phyloP scores from a whole-genome alignment of 257 asterid species.

The Nicotiana paniculata region DNA sequence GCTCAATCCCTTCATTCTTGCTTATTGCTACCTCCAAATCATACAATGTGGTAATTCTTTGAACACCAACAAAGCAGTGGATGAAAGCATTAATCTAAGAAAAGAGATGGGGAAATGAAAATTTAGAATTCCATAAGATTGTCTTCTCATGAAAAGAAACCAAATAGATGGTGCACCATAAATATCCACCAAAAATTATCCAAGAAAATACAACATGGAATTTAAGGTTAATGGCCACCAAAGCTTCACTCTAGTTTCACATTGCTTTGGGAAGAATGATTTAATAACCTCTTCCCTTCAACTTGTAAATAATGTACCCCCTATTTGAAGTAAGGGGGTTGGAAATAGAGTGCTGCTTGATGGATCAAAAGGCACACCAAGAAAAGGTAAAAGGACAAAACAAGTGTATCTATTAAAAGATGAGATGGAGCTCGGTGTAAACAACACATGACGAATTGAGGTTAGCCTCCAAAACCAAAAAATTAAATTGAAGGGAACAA shows the following conservation, averaged over 20 bases:
- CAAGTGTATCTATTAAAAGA: not conserved
- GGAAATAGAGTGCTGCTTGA: not conserved
- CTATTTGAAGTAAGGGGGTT: not conserved
- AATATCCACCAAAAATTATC: not conserved
- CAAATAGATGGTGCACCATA: not conserved
- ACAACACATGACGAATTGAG: not conserved
- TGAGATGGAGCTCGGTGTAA: not conserved
- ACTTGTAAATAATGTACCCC: slow-evolving; percentile 8
- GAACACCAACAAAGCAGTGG: slow-evolving; percentile 86
- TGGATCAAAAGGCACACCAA: not conserved
- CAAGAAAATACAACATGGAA: not conserved
- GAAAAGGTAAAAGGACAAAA: not conserved
- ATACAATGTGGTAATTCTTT: slow-evolving; percentile 65
- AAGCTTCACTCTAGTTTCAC: slow-evolving; percentile 6
- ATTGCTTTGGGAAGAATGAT: not conserved
- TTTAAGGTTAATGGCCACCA: not conserved
- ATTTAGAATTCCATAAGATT: not conserved
- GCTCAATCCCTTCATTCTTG: slow-evolving; percentile 65
- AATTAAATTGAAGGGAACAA: not conserved
- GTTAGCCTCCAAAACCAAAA: not conserved
- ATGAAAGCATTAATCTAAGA: slow-evolving; percentile 73
- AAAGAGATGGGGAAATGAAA: slow-evolving; percentile 2
- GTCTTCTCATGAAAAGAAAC: not conserved
- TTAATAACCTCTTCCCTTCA: not conserved
- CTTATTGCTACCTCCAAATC: slow-evolving; percentile 82